Evolutionary conservation across 148 eudicot genomes (phyloP).

Genomic region (Salicornia ramosissima): DNA sequence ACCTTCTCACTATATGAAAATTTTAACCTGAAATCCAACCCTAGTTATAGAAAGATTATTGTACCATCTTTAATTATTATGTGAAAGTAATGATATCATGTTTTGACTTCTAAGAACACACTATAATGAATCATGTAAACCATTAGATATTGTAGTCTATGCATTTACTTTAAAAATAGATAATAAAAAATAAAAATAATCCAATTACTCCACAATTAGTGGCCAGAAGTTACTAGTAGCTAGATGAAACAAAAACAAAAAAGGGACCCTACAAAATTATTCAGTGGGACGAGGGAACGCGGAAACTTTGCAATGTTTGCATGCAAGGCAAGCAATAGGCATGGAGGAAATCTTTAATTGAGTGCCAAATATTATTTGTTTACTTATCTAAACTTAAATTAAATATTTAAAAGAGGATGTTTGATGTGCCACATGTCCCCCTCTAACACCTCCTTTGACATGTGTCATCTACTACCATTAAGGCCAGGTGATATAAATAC

Average conservation of each 20-base stretch:
- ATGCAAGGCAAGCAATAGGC: conserved; percentile 18
- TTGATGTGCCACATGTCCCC: conserved; percentile 20
- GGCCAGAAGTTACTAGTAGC: conserved; percentile 10
- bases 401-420: too few species aligned
- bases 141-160: background rate
- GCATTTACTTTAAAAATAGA: too few species aligned
- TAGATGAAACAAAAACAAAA: background rate
- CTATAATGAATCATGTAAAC: too few species aligned
- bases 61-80: background rate
- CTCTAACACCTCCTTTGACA: too few species aligned
- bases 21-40: too few species aligned
- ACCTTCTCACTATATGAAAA: too few species aligned
- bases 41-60: too few species aligned
- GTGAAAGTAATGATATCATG: background rate
- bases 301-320: conserved; percentile 6
- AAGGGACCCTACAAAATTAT: background rate
- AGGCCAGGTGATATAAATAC: too few species aligned
- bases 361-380: background rate
- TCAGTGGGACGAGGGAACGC: conserved; percentile 9
- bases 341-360: background rate
- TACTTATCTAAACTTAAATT: too few species aligned
- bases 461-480: too few species aligned
- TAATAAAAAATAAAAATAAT: background rate
- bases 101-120: background rate
- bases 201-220: conserved; percentile 21